Percentiles rank a stretch among this genome's conserved stretches.
Conservation (phyloP, 2,329 filamentous ascomycete genomes). For the Pestalotiopsis sp. region DNA sequence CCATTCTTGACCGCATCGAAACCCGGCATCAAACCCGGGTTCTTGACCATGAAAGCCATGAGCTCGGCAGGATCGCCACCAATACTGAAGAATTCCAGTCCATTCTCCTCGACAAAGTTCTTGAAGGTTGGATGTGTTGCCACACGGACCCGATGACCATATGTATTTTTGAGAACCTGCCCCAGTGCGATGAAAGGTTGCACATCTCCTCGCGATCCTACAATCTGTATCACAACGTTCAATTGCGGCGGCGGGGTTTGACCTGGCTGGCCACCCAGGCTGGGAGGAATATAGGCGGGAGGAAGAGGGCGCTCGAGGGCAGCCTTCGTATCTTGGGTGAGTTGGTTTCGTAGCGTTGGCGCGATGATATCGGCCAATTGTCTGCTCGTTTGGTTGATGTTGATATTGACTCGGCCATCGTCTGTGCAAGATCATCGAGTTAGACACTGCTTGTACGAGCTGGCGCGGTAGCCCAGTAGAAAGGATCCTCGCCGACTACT, state of each 20-base stretch:
- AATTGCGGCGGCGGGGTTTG: conserved; percentile 37
- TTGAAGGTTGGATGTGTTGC: conserved; percentile 59
- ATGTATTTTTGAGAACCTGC: conserved; percentile 45
- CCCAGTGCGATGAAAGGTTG: conserved; percentile 63
- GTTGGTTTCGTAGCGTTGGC: conserved; percentile 62
- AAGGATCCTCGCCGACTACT: conserved; percentile 9
- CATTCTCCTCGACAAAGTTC: conserved; percentile 53
- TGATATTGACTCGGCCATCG: conserved; percentile 79
- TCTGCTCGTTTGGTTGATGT: conserved; percentile 71
- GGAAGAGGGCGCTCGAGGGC: conserved; percentile 49
- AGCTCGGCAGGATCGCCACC: conserved; percentile 57
- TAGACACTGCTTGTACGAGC: conserved; percentile 10
- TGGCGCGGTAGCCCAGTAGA: neutral
- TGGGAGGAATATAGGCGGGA: conserved; percentile 73
- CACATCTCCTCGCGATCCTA: conserved; percentile 55
- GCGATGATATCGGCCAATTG: conserved; percentile 69
- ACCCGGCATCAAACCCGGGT: conserved; percentile 73
- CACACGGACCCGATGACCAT: conserved; percentile 58
- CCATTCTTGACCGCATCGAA: conserved; percentile 68
- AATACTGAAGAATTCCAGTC: conserved; percentile 59
- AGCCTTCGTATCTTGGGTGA: conserved; percentile 47
- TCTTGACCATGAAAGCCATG: conserved; percentile 72
- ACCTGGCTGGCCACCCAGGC: conserved; percentile 65
- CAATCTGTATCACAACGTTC: conserved; percentile 59
- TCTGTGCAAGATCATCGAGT: conserved; percentile 40